A percentile compares a stretch with the other conserved stretches of the same genome.
These are phyloP conservation scores for Flaveria brownii DNA, from an alignment of 129 eudicot genomes.

Conservation along the genomic window DNA sequence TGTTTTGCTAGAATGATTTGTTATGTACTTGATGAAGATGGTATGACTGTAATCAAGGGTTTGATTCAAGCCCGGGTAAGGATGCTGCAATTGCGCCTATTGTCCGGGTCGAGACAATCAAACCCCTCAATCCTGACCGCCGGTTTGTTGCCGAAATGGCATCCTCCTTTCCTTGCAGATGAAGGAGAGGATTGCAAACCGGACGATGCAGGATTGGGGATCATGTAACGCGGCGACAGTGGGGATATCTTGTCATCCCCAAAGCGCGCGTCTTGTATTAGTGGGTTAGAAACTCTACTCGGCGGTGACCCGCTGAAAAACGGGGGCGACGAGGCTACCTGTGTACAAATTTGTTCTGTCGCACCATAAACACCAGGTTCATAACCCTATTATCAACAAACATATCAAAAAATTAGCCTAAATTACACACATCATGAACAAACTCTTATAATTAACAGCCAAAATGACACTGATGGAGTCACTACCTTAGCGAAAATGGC, in stretches of 20 bases:
- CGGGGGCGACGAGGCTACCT: constrained; percentile 94
- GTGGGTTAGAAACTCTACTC: constrained; percentile 96
- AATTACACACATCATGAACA: constrained; percentile 1
- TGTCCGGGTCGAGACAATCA: constrained; percentile 84
- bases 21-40: constrained; percentile 37
- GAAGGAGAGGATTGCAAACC: constrained; percentile 44
- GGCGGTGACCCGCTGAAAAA: constrained; percentile 99
- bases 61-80: constrained; percentile 72
- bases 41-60: constrained; percentile 18
- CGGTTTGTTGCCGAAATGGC: constrained; percentile 92
- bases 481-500: constrained; percentile 77
- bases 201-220: constrained; percentile 48
- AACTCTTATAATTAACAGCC: background rate
- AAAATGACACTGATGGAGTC: no score
- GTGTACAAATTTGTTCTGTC: constrained; percentile 52
- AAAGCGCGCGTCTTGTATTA: constrained; percentile 85
- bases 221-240: constrained; percentile 51
- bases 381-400: background rate
- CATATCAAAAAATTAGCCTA: background rate
- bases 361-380: constrained; percentile 65
- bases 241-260: constrained; percentile 64
- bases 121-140: constrained; percentile 93
- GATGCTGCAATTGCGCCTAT: constrained; percentile 87
- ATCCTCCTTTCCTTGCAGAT: constrained; percentile 68
- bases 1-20: constrained; percentile 18